Conservation (phyloP, 371 early-diverging fungal genomes). For the Mucor irregularis region DNA sequence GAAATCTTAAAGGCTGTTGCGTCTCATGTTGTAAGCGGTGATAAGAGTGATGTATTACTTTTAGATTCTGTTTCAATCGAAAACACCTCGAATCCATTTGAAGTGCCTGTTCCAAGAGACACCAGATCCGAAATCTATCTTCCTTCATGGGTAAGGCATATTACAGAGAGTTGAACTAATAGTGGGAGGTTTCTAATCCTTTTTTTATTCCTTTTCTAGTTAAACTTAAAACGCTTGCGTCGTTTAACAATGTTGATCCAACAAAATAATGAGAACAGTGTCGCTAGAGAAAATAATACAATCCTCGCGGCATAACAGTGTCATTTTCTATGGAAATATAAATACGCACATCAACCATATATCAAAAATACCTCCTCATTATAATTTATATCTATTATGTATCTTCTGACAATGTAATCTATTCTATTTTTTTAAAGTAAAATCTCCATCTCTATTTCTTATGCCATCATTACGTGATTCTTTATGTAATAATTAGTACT, state of each 20-base stretch:
- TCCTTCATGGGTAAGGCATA: conserved; percentile 51
- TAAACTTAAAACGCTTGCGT: conserved; percentile 41
- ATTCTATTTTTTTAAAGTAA: too few species aligned
- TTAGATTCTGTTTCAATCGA: conserved; percentile 83
- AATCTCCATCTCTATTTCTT: too few species aligned
- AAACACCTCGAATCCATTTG: conserved; percentile 64
- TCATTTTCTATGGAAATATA: too few species aligned
- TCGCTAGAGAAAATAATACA: too few species aligned
- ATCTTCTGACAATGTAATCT: too few species aligned
- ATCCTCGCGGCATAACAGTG: too few species aligned
- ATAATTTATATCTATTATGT: too few species aligned
- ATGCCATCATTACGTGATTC: too few species aligned
- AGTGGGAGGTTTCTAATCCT: background rate
- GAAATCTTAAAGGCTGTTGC: conserved; percentile 91
- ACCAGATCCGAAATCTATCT: conserved; percentile 57
- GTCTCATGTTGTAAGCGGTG: conserved; percentile 80
- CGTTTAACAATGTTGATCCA: conserved; percentile 27
- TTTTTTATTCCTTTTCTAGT: conserved; percentile 6
- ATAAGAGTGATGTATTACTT: conserved; percentile 85
- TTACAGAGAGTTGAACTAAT: background rate
- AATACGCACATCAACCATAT: too few species aligned
- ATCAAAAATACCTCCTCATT: too few species aligned
- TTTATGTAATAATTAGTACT: too few species aligned
- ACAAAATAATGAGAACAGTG: conserved; percentile 6
- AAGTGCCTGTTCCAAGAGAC: conserved; percentile 59